Evolutionary conservation across 352 stramenopile species (phyloP).

Genomic region (Globisporangium rhizosaccharum): DNA sequence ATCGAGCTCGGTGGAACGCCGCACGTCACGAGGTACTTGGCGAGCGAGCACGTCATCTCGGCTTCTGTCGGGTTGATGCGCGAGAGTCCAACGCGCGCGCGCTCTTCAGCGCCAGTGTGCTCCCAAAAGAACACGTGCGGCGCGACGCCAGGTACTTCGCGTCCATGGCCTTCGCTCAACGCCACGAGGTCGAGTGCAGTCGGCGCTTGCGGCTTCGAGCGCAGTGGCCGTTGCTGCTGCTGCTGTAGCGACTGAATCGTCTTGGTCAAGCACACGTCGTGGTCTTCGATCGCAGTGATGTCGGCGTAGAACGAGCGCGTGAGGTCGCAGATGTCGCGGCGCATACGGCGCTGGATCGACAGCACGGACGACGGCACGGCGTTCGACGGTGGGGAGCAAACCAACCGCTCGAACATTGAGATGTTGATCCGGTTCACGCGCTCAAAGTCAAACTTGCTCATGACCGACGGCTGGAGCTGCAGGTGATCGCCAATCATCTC

Average conservation of each 20-base stretch:
- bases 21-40: constrained; percentile 74
- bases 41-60: constrained; percentile 72
- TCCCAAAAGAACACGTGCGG: constrained; percentile 87
- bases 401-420: constrained; percentile 87
- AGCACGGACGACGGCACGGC: constrained; percentile 72
- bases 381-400: constrained; percentile 54
- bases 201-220: constrained; percentile 1
- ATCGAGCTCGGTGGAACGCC: constrained; percentile 67
- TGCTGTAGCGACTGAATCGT: constrained; percentile 23
- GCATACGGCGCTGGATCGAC: constrained; percentile 86
- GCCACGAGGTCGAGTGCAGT: constrained; percentile 7
- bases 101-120: constrained; percentile 55
- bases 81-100: constrained; percentile 63
- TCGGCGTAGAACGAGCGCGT: constrained; percentile 78
- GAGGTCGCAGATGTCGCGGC: constrained; percentile 82
- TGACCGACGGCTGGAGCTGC: constrained; percentile 80
- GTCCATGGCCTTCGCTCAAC: constrained; percentile 34
- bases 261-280: constrained; percentile 54
- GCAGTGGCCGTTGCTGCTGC: neutral
- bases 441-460: constrained; percentile 83
- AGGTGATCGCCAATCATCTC: constrained; percentile 89
- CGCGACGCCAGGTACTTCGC: constrained; percentile 73
- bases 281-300: constrained; percentile 81
- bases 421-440: constrained; percentile 84
- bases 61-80: constrained; percentile 69